Base-by-base conservation (phyloP, 1,284 basidiomycete genomes). In the Gomphus bonarii region DNA sequence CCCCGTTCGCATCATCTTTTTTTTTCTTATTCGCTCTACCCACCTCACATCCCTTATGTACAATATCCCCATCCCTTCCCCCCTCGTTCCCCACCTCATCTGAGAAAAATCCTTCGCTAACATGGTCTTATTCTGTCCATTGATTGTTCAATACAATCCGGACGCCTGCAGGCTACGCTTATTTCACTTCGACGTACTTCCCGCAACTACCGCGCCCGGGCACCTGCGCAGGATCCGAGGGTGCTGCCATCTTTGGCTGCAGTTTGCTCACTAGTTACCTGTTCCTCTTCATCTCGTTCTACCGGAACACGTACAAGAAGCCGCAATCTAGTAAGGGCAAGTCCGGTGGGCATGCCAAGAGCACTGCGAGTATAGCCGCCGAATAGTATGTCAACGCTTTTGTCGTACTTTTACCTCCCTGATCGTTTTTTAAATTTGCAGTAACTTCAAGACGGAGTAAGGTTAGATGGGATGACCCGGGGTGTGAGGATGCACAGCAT, bases 241-340 rank as follows among this genome's bases (percentile, higher is more conserved):
- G 75, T 20, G 91, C 95, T 58, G 97, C 95, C 2, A 61, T 92
- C 61, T 90, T 95, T 57, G 97, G 95, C 55, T 95, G 94, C 69
- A 80, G 70, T 16, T 79, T 99, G 59, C 78, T 99, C 63, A 89
- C 90, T 47, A 88, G 82, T 67, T 99, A 97, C 73, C 82, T 97
- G 57, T 79, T 84, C 65, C 80, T 97, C 59, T 95, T 95, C 78
- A 91, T 95, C 76, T 85, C 91, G 70, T 91, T 91, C 71, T 91
- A 91, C 72, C 79, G 90, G 65, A 80, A 85, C 68, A 91, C 88
- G 20, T 91, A 91, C 74, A 84, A 84, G 73, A 85, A 84, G 68
- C 78, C 84, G 30, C 57, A 35, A 55, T 48, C 38, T 67, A 59
- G 69, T 70, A 58, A 72, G 68, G 75, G 70, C 61, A 59, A 69